Evolutionary conservation across 1,284 basidiomycete genomes (phyloP).

Genomic region (Cutaneotrichosporon spelunceum): DNA sequence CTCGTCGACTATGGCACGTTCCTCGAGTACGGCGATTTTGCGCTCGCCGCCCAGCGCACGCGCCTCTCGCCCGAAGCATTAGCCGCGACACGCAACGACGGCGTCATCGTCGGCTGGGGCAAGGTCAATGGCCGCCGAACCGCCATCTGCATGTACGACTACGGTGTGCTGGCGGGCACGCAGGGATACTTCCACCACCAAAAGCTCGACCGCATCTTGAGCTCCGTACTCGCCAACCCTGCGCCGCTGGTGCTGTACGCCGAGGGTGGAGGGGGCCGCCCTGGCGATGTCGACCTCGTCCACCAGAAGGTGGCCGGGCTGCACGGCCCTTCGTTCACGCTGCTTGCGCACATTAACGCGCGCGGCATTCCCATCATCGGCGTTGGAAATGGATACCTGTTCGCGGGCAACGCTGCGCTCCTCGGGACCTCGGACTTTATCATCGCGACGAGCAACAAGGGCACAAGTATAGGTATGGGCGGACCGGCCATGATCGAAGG

Average conservation of each 20-base stretch:
- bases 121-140: constrained; percentile 20
- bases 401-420: constrained; percentile 21
- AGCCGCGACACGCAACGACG: constrained; percentile 22
- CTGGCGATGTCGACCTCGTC: constrained; percentile 22
- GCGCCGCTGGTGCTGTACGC: constrained; percentile 24
- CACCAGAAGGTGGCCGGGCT: constrained; percentile 21
- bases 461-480: constrained; percentile 24
- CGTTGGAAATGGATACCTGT: constrained; percentile 24
- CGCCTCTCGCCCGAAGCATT: constrained; percentile 15
- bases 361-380: constrained; percentile 24
- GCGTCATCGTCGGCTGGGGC: constrained; percentile 27
- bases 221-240: constrained; percentile 21
- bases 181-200: constrained; percentile 27
- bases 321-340: constrained; percentile 17
- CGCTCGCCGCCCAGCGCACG: constrained; percentile 20
- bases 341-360: constrained; percentile 20
- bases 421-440: constrained; percentile 23
- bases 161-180: constrained; percentile 23
- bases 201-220: constrained; percentile 25
- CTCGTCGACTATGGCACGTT: constrained; percentile 24
- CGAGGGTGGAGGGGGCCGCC: constrained; percentile 25
- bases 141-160: constrained; percentile 24
- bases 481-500: constrained; percentile 26
- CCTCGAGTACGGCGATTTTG: constrained; percentile 24
- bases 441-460: constrained; percentile 20